These are phyloP conservation scores for Venturia asperata DNA, from an alignment of 2,329 filamentous ascomycete species.

Conservation along the genomic window DNA sequence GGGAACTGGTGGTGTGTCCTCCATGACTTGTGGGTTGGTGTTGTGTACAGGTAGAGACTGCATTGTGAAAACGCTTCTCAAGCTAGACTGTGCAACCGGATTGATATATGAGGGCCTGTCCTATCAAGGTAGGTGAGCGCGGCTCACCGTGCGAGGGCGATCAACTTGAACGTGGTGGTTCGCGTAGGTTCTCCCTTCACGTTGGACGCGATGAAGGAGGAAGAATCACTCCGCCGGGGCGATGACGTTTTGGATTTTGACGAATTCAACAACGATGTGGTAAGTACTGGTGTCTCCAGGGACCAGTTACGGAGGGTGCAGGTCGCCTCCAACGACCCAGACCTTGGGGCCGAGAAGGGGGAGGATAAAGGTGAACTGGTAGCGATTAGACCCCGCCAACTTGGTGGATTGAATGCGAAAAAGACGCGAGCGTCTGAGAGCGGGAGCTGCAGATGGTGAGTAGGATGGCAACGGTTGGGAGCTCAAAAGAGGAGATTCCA, in stretches of 20 bases:
- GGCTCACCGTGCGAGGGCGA: slow-evolving; percentile 44
- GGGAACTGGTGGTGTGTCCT: neutral
- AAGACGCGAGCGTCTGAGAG: slow-evolving; percentile 24
- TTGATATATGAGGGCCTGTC: neutral
- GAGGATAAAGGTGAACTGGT: slow-evolving; percentile 67
- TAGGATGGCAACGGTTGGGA: neutral
- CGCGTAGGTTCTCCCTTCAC: slow-evolving; percentile 42
- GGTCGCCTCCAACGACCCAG: slow-evolving; percentile 96
- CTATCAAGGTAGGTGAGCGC: slow-evolving; percentile 36
- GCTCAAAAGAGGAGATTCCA: neutral
- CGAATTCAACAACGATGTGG: slow-evolving; percentile 9
- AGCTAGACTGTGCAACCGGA: neutral
- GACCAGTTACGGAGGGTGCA: slow-evolving; percentile 91
- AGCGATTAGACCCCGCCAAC: slow-evolving; percentile 79
- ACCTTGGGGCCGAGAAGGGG: slow-evolving; percentile 87
- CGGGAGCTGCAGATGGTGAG: neutral
- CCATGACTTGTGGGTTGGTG: neutral
- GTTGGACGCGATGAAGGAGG: slow-evolving; percentile 30
- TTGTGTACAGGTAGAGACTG: slow-evolving; percentile 22
- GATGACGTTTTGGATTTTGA: neutral
- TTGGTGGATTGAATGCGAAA: slow-evolving; percentile 57
- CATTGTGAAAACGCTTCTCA: slow-evolving; percentile 11
- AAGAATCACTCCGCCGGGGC: slow-evolving; percentile 26
- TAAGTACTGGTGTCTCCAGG: slow-evolving; percentile 26
- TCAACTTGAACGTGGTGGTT: slow-evolving; percentile 45